Conservation (phyloP, 495 filamentous ascomycete species). For the Aspergillus taichungensis region DNA sequence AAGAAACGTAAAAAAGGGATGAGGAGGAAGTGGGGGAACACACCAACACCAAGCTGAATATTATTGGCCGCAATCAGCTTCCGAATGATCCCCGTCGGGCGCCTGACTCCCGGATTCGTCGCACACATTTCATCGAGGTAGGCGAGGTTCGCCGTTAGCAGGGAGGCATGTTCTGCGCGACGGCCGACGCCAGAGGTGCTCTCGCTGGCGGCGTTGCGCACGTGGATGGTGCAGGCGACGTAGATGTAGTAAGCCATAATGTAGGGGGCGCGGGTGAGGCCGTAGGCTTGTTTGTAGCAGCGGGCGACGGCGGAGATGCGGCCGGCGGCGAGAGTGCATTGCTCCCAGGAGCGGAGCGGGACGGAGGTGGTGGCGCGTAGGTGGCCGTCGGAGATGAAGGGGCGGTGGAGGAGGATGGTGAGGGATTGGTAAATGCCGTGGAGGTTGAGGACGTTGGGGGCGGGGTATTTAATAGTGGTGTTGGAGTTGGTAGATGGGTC, state of each 20-base stretch:
- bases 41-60: too few species aligned
- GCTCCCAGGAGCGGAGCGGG: not conserved
- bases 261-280: not conserved
- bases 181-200: not conserved
- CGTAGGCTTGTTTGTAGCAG: not conserved
- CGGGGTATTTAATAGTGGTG: not conserved
- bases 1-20: too few species aligned
- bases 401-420: constrained; percentile 17
- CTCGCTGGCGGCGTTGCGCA: not conserved
- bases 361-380: constrained; percentile 11
- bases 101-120: not conserved
- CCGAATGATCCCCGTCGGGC: not conserved
- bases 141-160: not conserved
- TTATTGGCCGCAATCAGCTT: not conserved
- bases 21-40: too few species aligned
- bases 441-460: constrained; percentile 12
- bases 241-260: not conserved
- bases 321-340: not conserved
- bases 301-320: not conserved
- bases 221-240: not conserved
- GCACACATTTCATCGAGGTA: not conserved
- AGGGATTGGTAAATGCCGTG: constrained; percentile 13
- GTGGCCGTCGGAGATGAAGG: constrained; percentile 16
- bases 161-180: not conserved
- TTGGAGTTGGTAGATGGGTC: not conserved